phyloP scores from a whole-genome alignment of 1,284 basidiomycete genomes.

The Trichosporon sp. region DNA sequence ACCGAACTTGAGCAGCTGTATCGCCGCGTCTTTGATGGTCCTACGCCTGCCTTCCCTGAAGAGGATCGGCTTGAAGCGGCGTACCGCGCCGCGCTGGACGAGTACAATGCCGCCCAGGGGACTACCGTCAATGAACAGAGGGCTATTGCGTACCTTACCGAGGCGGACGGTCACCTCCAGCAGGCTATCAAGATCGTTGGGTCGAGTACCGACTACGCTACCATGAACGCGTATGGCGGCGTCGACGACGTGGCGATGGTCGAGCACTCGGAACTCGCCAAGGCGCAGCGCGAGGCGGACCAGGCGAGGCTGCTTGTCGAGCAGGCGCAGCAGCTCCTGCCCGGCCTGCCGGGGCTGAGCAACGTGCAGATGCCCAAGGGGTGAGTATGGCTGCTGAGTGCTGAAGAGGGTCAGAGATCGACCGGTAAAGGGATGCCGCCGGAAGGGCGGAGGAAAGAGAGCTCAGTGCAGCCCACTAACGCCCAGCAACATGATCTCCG shows the following conservation, averaged over 20 bases:
- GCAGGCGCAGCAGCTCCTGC: conserved; percentile 24
- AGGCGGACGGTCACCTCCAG: conserved; percentile 14
- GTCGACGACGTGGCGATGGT: conserved; percentile 2
- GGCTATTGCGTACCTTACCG: conserved; percentile 13
- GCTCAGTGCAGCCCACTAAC: no score
- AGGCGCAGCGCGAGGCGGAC: conserved; percentile 22
- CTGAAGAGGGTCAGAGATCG: background rate
- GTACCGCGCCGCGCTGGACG: background rate
- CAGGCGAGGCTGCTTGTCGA: conserved; percentile 19
- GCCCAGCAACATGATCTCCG: conserved; percentile 18
- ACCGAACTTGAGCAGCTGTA: conserved; percentile 19
- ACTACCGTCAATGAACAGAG: conserved; percentile 21
- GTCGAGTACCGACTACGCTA: background rate
- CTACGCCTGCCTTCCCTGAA: conserved; percentile 20
- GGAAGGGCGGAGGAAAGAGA: no score
- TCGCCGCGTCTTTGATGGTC: conserved; percentile 16
- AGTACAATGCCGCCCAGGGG: conserved; percentile 8
- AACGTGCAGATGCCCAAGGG: conserved; percentile 17
- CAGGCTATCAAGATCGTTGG: background rate
- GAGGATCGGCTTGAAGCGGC: conserved; percentile 21
- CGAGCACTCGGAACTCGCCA: conserved; percentile 17
- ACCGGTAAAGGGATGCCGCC: no score
- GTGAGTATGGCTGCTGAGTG: conserved; percentile 5
- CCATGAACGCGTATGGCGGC: conserved; percentile 7
- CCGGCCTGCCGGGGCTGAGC: conserved; percentile 12